phyloP scores from a whole-genome alignment of 306 rosid species.

The Boehmeria nivea region DNA sequence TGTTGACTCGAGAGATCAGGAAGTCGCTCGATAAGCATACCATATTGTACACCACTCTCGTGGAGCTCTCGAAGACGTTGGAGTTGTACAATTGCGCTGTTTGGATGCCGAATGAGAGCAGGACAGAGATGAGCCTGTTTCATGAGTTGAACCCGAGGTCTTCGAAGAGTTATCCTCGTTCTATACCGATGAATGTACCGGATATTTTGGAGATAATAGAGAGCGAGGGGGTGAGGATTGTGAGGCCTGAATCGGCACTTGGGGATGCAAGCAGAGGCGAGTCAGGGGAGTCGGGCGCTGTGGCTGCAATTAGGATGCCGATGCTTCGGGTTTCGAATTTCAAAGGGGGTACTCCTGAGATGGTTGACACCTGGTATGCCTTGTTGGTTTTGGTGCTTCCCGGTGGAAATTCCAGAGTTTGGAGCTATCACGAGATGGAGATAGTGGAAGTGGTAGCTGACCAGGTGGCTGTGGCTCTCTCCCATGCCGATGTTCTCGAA shows the following conservation, averaged over 20 bases:
- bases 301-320: constrained; percentile 78
- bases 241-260: constrained; percentile 55
- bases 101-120: constrained; percentile 68
- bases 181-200: constrained; percentile 49
- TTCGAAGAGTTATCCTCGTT: constrained; percentile 16
- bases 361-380: constrained; percentile 61
- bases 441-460: constrained; percentile 82
- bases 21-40: constrained; percentile 72
- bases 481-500: constrained; percentile 82
- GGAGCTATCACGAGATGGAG: constrained; percentile 62
- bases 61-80: constrained; percentile 74
- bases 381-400: constrained; percentile 72
- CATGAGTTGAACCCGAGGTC: constrained; percentile 54
- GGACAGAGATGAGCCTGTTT: constrained; percentile 53
- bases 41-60: constrained; percentile 66
- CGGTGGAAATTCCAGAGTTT: constrained; percentile 31
- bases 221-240: constrained; percentile 51
- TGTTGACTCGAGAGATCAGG: constrained; percentile 72
- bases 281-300: constrained; percentile 44
- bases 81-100: constrained; percentile 70
- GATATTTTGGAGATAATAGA: constrained; percentile 54
- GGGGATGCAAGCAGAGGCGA: constrained; percentile 57
- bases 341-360: constrained; percentile 73
- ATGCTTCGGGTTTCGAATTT: constrained; percentile 70
- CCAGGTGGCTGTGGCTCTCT: constrained; percentile 82